Percentiles rank a stretch among this genome's conserved stretches.
phyloP scores from a whole-genome alignment of 768 basidiomycete species.

The Pulveroboletus sp. region DNA sequence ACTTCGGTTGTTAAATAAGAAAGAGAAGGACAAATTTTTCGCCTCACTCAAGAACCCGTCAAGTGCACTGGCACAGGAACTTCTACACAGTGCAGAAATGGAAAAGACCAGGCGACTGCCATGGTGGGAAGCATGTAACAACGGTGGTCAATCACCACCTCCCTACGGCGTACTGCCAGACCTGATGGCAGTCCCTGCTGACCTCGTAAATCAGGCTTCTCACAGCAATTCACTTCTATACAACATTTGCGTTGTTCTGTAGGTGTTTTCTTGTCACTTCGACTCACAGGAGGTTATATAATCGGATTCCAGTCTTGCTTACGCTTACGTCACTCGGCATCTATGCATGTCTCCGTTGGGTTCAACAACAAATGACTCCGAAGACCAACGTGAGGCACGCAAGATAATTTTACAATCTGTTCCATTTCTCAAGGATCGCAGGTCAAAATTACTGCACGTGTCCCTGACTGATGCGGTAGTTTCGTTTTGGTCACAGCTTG shows the following conservation, averaged over 20 bases:
- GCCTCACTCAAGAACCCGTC: slow-evolving; percentile 57
- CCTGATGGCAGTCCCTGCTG: slow-evolving; percentile 45
- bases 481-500: slow-evolving; percentile 65
- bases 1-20: slow-evolving; percentile 59
- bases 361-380: slow-evolving; percentile 34
- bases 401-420: slow-evolving; percentile 48
- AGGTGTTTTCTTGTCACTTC: slow-evolving; percentile 26
- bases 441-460: slow-evolving; percentile 51
- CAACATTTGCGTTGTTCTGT: slow-evolving; percentile 71
- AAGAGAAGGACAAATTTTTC: slow-evolving; percentile 60
- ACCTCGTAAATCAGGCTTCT: slow-evolving; percentile 40
- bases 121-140: slow-evolving; percentile 65
- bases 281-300: not conserved
- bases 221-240: slow-evolving; percentile 51
- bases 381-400: slow-evolving; percentile 47
- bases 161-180: slow-evolving; percentile 40
- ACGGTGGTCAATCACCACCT: not conserved
- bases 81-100: slow-evolving; percentile 58
- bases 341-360: slow-evolving; percentile 59
- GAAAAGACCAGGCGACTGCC: slow-evolving; percentile 50
- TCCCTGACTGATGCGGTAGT: slow-evolving; percentile 52
- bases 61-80: slow-evolving; percentile 56
- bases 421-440: slow-evolving; percentile 64
- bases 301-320: slow-evolving; percentile 52
- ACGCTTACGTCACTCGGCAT: slow-evolving; percentile 63